phyloP scores from a whole-genome alignment of 495 filamentous ascomycete genomes.

The Aspergillus campestris region DNA sequence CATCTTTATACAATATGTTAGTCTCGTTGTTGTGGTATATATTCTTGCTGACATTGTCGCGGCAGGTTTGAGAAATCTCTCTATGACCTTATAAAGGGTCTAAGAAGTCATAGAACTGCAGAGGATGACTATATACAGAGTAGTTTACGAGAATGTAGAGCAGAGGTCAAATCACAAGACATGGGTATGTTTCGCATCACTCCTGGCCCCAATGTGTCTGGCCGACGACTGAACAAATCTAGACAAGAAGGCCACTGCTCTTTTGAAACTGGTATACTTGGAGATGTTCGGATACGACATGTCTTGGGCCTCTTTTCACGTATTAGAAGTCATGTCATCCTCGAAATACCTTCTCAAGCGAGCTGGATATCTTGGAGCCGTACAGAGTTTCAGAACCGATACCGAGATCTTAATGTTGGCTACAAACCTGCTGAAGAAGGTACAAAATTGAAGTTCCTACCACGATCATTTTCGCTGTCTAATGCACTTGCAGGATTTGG shows the following conservation, averaged over 20 bases:
- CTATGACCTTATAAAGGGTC: conserved; percentile 94
- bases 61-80: conserved; percentile 96
- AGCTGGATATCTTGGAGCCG: conserved; percentile 91
- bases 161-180: conserved; percentile 82
- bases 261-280: conserved; percentile 90
- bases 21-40: background rate
- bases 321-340: conserved; percentile 97
- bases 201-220: background rate
- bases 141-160: conserved; percentile 85
- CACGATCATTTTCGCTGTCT: conserved; percentile 3
- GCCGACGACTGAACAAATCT: conserved; percentile 16
- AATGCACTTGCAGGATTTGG: conserved; percentile 56
- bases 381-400: conserved; percentile 90
- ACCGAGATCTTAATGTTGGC: conserved; percentile 97
- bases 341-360: conserved; percentile 89
- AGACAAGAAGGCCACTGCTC: conserved; percentile 93
- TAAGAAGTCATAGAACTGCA: conserved; percentile 86
- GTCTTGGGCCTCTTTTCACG: conserved; percentile 98
- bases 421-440: conserved; percentile 95
- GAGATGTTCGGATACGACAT: conserved; percentile 99
- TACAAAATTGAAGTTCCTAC: conserved; percentile 15
- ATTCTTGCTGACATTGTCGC: background rate
- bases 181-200: conserved; percentile 51
- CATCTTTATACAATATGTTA: conserved; percentile 7
- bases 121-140: conserved; percentile 91